phyloP scores from a whole-genome alignment of 768 basidiomycete species.

The Phanerochaete carnosa region DNA sequence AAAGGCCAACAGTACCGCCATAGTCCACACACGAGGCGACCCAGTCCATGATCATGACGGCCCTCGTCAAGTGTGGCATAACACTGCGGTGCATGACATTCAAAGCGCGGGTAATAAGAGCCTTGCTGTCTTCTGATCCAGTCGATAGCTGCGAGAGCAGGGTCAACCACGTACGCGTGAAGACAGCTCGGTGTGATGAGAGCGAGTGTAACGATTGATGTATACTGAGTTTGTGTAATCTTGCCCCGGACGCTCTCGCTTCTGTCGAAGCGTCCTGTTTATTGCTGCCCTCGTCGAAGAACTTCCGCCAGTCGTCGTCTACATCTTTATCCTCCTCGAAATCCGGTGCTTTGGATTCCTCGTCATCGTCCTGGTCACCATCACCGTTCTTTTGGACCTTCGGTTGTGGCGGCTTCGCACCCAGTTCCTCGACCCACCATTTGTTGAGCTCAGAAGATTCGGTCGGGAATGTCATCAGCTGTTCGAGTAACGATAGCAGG shows the following conservation, averaged over 20 bases:
- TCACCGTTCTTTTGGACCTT: constrained; percentile 10
- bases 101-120: constrained; percentile 53
- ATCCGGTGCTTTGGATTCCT: constrained; percentile 33
- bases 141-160: constrained; percentile 60
- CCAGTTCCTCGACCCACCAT: constrained; percentile 78
- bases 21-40: constrained; percentile 78
- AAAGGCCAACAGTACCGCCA: constrained; percentile 80
- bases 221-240: constrained; percentile 63
- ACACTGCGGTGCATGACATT: constrained; percentile 82
- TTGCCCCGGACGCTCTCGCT: constrained; percentile 34
- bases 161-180: constrained; percentile 77
- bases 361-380: constrained; percentile 28
- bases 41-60: constrained; percentile 89
- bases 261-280: constrained; percentile 32
- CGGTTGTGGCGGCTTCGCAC: constrained; percentile 44
- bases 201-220: constrained; percentile 79
- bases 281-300: constrained; percentile 63
- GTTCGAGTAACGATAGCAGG: constrained; percentile 34
- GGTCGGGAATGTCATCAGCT: constrained; percentile 72
- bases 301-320: constrained; percentile 75
- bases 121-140: constrained; percentile 30
- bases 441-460: constrained; percentile 61
- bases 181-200: constrained; percentile 74
- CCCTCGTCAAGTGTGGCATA: constrained; percentile 77
- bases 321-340: constrained; percentile 32